These are phyloP conservation scores for Pyronema domesticum DNA, from an alignment of 495 filamentous ascomycete species.

Conservation along the genomic window DNA sequence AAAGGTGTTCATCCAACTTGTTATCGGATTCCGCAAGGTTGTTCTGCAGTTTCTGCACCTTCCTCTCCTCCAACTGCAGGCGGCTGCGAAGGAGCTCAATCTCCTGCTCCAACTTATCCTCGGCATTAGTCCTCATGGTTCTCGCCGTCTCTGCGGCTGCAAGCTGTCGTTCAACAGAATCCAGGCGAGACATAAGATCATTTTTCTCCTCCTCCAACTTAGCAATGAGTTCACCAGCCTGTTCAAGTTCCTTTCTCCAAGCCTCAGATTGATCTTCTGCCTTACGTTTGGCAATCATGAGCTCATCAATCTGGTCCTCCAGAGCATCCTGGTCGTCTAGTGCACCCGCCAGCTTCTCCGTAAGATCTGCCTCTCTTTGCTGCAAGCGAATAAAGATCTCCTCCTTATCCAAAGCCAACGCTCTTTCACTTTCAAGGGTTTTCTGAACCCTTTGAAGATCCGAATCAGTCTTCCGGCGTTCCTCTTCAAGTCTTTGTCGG, in stretches of 20 bases:
- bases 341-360: slow-evolving; percentile 81
- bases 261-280: slow-evolving; percentile 69
- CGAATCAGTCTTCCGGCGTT: slow-evolving; percentile 65
- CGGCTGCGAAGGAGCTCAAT: slow-evolving; percentile 87
- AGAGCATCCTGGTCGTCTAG: slow-evolving; percentile 86
- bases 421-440: slow-evolving; percentile 83
- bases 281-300: slow-evolving; percentile 76
- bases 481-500: slow-evolving; percentile 72
- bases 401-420: slow-evolving; percentile 89
- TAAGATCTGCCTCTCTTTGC: slow-evolving; percentile 67
- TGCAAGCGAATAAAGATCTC: slow-evolving; percentile 96
- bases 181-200: slow-evolving; percentile 45
- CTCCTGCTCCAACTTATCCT: slow-evolving; percentile 59
- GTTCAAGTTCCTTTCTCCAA: slow-evolving; percentile 67
- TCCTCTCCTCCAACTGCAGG: slow-evolving; percentile 72
- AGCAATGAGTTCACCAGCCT: slow-evolving; percentile 72
- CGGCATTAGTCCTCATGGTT: slow-evolving; percentile 49
- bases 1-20: slow-evolving; percentile 73
- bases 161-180: slow-evolving; percentile 48
- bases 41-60: slow-evolving; percentile 68
- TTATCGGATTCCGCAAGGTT: slow-evolving; percentile 75
- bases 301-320: slow-evolving; percentile 78
- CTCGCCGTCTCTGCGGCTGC: slow-evolving; percentile 46
- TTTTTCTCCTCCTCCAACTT: slow-evolving; percentile 71
- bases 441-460: slow-evolving; percentile 82